Percentiles rank a stretch among this genome's conserved stretches.
Evolutionary conservation across 2,329 filamentous ascomycete genomes (phyloP).

Genomic region (Teratosphaeria epicoccoides): DNA sequence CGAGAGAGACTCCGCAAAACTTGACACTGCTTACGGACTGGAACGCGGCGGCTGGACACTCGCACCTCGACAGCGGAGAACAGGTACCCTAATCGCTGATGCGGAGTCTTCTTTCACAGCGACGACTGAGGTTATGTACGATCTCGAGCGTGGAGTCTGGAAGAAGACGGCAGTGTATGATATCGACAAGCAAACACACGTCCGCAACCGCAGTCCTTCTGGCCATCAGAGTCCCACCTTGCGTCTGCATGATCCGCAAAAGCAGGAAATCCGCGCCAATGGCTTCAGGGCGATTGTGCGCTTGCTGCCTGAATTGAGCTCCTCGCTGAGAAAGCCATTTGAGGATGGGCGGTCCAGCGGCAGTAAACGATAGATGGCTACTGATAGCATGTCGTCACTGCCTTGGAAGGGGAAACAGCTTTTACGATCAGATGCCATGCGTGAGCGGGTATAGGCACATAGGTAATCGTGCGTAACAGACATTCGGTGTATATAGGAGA

Average conservation of each 20-base stretch:
- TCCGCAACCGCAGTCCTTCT: not conserved
- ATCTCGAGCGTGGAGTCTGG: not conserved
- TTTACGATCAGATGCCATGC: too few species aligned
- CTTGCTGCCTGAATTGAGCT: not conserved
- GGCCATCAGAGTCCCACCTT: conserved; percentile 1
- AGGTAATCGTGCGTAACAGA: not conserved
- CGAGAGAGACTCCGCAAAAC: too few species aligned
- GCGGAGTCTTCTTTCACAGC: not conserved
- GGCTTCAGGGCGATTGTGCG: conserved; percentile 1
- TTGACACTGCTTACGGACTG: too few species aligned
- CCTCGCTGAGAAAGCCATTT: too few species aligned
- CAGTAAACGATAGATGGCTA: too few species aligned
- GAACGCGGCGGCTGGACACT: not conserved
- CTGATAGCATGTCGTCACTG: too few species aligned
- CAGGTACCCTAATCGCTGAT: too few species aligned
- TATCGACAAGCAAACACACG: not conserved
- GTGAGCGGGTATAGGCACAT: not conserved
- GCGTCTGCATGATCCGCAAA: not conserved
- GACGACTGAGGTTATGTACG: not conserved
- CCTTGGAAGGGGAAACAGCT: too few species aligned
- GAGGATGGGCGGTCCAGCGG: too few species aligned
- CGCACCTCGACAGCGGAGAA: too few species aligned
- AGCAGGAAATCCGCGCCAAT: not conserved
- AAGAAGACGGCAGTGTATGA: not conserved
- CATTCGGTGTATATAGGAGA: not conserved